Evolutionary conservation across 2,329 filamentous ascomycete species (phyloP), one percentile per base, ranked within the genome.

Genomic region (Aurifilum marmelostoma): DNA sequence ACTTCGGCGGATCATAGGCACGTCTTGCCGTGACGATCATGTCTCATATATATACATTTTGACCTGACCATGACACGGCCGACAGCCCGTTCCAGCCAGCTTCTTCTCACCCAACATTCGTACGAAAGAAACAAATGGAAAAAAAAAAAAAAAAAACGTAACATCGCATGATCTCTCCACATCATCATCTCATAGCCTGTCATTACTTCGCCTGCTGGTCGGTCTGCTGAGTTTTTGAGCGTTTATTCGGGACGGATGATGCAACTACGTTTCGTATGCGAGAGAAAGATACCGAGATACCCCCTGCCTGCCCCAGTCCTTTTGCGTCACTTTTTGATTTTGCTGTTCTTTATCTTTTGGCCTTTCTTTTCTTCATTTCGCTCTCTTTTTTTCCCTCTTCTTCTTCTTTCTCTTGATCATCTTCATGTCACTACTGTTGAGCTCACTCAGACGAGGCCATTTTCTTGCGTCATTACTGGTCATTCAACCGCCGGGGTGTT

Each of bases 221-320:
- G 69, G 66, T 69, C 61, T 71, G 58, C 63, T 69, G 61, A 67
- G 66, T 60, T 66, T 69, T 62, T 63, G 63, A 66, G 66, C 67
- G 63, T 71, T 67, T 70, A 54, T 67, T 67, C 64, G 67, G 69
- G 65, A 67, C 63, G 68, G 69, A 71, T 71, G 69, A 71, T 69
- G 64, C 63, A 71, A 47, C 66, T 68, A 69, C 60, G 60, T 69
- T 71, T 67, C 67, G 69, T 71, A 71, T 69, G 69, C 69, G 69
- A 71, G 64, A 71, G 67, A 61, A 67, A 68, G 60, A 71, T 71
- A 71, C 67, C 69, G 69, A 71, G 69, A 71, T 71, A 71, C 69
- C 69, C n/a, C 69, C 67, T 61, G 60, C 41, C 60, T 67, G 65
- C 65, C 65, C 65, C 65, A 60, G 47, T 69, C 52, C 52, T 63